These are phyloP conservation scores for Eucalyptus urophylla DNA, from an alignment of 345 rosid species.

Conservation along the genomic window DNA sequence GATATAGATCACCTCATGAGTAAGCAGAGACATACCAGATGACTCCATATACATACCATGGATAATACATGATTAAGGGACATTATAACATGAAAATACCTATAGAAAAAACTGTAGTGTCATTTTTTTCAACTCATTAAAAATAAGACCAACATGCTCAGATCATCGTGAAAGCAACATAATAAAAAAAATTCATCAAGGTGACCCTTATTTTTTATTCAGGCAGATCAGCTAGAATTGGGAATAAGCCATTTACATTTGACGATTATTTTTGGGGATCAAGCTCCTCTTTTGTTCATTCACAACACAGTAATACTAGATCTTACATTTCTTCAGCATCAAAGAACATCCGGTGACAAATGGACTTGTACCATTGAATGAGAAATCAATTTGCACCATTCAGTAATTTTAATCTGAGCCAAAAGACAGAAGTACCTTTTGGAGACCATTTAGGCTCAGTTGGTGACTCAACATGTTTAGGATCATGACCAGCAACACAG, in stretches of 20 bases:
- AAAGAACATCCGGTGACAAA: not conserved
- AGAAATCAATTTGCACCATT: not conserved
- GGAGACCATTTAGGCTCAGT: conserved; percentile 96
- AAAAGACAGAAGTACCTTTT: conserved; percentile 28
- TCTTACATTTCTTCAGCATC: not conserved
- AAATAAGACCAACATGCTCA: not conserved
- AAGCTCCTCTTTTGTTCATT: not conserved
- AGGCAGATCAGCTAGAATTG: not conserved
- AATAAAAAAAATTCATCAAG: not conserved
- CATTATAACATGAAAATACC: not conserved
- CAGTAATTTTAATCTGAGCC: not conserved
- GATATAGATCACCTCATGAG: not conserved
- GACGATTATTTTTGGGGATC: not conserved
- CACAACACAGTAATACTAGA: not conserved
- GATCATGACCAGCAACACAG: conserved; percentile 79
- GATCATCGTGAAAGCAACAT: not conserved
- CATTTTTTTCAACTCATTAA: not conserved
- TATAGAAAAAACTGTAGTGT: not conserved
- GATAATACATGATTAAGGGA: not conserved
- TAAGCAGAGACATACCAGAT: not conserved
- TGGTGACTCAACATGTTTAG: conserved; percentile 69
- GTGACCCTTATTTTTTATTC: not conserved
- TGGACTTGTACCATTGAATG: not conserved
- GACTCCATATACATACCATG: not conserved
- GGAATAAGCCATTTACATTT: not conserved